Conservation (phyloP, 306 rosid genomes). For the Cucumis hystrix region DNA sequence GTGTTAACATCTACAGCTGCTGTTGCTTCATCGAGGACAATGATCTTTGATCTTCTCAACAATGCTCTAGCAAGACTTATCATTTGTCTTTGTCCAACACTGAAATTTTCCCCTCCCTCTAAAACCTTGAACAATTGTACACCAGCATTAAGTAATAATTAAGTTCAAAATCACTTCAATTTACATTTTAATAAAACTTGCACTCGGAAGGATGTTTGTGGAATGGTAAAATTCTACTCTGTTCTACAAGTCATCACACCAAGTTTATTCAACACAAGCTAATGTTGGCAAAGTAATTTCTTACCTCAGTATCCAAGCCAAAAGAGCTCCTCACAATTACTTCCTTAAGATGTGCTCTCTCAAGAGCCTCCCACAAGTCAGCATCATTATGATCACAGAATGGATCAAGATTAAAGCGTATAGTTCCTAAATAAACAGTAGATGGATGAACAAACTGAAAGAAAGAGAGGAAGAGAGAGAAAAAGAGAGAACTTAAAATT, state of each 20-base stretch:
- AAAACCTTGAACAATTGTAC: conserved; percentile 37
- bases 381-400: conserved; percentile 65
- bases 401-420: conserved; percentile 81
- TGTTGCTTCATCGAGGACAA: conserved; percentile 92
- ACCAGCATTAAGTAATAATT: not conserved
- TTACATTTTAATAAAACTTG: not conserved
- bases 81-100: conserved; percentile 88
- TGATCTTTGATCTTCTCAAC: conserved; percentile 72
- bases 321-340: conserved; percentile 49
- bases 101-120: conserved; percentile 87
- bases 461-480: conserved; percentile 1
- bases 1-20: conserved; percentile 90
- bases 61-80: conserved; percentile 80
- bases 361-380: conserved; percentile 81
- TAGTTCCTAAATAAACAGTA: conserved; percentile 40
- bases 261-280: not conserved
- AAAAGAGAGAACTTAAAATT: not conserved
- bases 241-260: too few relatives aligned
- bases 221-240: too few relatives aligned
- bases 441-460: not conserved
- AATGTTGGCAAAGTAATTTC: not conserved
- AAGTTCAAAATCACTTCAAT: not conserved
- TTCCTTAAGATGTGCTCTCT: conserved; percentile 72
- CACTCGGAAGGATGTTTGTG: not conserved
- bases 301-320: conserved; percentile 83